Evolutionary conservation across 257 asterid species (phyloP).

Genomic region (Anisodus acutangulus): DNA sequence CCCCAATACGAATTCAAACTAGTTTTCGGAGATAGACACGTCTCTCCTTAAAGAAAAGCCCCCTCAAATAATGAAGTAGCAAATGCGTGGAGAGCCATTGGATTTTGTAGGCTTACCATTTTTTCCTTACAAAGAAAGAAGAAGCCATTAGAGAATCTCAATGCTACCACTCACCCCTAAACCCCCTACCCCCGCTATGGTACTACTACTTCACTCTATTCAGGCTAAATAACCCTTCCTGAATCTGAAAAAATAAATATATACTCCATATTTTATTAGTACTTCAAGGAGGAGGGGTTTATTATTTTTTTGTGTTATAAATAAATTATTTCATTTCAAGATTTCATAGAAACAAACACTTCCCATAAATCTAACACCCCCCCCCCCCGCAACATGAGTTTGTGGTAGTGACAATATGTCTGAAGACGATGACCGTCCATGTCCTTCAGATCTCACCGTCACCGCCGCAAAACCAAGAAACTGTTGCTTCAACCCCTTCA

Average conservation of each 20-base stretch:
- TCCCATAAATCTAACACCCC: constrained; percentile 37
- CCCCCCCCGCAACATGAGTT: constrained; percentile 34
- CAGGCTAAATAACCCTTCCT: neutral
- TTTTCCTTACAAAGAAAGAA: neutral
- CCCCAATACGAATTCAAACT: too few species aligned
- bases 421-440: constrained; percentile 42
- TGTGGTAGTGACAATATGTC: constrained; percentile 34
- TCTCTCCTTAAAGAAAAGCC: constrained; percentile 18
- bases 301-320: constrained; percentile 10
- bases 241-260: neutral
- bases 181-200: too few species aligned
- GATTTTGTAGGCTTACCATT: constrained; percentile 29
- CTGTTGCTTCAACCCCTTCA: constrained; percentile 27
- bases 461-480: constrained; percentile 33
- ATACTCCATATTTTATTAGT: too few species aligned
- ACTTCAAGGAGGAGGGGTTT: neutral
- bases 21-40: too few species aligned
- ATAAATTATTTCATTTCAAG: neutral
- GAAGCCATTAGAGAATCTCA: constrained; percentile 31
- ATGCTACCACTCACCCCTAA: neutral
- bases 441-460: constrained; percentile 40
- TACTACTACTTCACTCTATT: neutral
- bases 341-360: constrained; percentile 16
- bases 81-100: constrained; percentile 27
- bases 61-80: constrained; percentile 30